A percentile compares a stretch with the other conserved stretches of the same genome.
Conservation (phyloP, 352 stramenopile species). For the Globisporangium okanoganense region DNA sequence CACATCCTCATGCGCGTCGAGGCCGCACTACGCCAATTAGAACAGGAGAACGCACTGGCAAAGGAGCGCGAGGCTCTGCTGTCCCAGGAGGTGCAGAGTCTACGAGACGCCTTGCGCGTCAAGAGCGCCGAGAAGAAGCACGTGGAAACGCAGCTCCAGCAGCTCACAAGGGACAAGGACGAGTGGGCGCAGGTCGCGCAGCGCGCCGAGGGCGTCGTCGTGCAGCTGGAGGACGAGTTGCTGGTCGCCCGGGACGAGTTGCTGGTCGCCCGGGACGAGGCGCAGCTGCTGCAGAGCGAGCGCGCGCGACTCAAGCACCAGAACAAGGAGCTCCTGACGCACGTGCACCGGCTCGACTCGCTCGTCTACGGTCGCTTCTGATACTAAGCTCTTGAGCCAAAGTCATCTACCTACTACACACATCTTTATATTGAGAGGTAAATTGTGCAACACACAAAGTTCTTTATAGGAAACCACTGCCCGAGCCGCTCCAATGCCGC, state of each 20-base stretch:
- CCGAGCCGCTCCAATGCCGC: constrained; percentile 36
- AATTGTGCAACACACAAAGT: too few relatives aligned
- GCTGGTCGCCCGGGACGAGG: constrained; percentile 59
- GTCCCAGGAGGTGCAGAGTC: constrained; percentile 44
- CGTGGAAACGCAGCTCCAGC: constrained; percentile 35
- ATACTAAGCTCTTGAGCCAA: constrained; percentile 18
- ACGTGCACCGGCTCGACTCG: constrained; percentile 72
- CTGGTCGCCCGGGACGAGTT: constrained; percentile 60
- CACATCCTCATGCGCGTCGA: constrained; percentile 74
- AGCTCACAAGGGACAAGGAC: constrained; percentile 42
- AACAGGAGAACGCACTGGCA: constrained; percentile 55
- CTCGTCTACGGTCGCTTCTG: constrained; percentile 76
- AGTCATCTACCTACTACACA: too few relatives aligned
- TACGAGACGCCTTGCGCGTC: constrained; percentile 51
- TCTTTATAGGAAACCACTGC: constrained; percentile 33
- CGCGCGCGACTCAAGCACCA: constrained; percentile 55
- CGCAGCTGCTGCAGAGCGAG: constrained; percentile 54
- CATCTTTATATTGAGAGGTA: too few relatives aligned
- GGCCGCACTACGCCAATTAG: constrained; percentile 58
- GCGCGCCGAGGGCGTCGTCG: constrained; percentile 34
- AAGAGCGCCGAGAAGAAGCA: constrained; percentile 54
- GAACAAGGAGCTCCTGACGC: constrained; percentile 65
- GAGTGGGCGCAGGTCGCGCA: constrained; percentile 55
- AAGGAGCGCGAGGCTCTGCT: constrained; percentile 49
- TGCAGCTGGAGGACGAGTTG: constrained; percentile 59